Conservation (phyloP, 2,329 filamentous ascomycete species). For the Gaeumannomyces tritici region DNA sequence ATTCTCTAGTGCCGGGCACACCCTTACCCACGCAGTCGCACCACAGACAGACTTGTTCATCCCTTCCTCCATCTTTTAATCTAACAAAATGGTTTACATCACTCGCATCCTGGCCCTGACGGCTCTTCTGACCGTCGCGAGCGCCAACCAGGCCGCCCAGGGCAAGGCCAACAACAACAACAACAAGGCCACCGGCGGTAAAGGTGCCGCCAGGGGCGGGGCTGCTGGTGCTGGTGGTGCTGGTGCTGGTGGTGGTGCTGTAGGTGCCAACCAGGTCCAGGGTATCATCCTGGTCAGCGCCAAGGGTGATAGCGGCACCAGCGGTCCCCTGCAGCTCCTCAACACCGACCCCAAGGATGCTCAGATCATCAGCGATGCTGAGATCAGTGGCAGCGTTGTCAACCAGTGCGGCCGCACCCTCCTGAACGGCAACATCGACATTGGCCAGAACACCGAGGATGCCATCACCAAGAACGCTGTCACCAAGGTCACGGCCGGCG, state of each 20-base stretch:
- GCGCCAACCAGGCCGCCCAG: constrained; percentile 6
- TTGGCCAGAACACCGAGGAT: constrained; percentile 45
- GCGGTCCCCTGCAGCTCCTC: constrained; percentile 23
- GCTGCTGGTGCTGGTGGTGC: too few relatives aligned
- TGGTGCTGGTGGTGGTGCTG: too few relatives aligned
- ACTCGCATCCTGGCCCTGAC: constrained; percentile 3
- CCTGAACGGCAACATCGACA: constrained; percentile 49
- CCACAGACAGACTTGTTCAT: background rate
- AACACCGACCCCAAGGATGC: constrained; percentile 45
- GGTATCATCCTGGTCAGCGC: constrained; percentile 1
- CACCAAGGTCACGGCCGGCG: constrained; percentile 37
- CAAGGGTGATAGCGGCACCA: constrained; percentile 5
- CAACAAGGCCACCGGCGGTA: too few relatives aligned
- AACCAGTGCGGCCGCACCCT: constrained; percentile 53
- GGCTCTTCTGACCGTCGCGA: constrained; percentile 5
- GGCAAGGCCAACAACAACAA: too few relatives aligned
- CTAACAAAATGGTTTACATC: background rate
- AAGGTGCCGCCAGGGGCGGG: background rate
- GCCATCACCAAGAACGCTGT: constrained; percentile 33
- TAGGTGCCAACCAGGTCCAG: too few relatives aligned
- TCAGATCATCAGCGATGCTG: constrained; percentile 48
- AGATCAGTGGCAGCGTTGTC: constrained; percentile 39
- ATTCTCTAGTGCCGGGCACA: background rate
- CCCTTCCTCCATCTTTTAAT: background rate
- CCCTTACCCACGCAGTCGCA: background rate